Evolutionary conservation across 805 yeast genomes (phyloP), one percentile per base, ranked within the genome.

Genomic region (Ogataea trehaloabstinens): DNA sequence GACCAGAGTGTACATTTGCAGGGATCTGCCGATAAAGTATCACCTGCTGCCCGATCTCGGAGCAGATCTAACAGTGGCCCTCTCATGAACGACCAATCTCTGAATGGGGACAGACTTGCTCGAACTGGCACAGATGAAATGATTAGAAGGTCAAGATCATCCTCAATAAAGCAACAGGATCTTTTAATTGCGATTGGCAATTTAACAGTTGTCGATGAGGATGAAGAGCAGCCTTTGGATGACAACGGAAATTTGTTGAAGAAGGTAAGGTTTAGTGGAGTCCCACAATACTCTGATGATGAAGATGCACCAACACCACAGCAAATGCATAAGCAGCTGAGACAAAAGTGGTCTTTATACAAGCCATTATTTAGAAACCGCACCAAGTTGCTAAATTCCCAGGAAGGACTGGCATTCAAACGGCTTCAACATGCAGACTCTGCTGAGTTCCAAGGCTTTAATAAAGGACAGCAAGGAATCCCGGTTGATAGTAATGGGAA

Each of bases 281-380:
- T 76, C 4, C 67, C 74, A 1, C 73, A 67, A 35, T 76, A 73
- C 40, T 51, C 68, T 2, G 76, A 69, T 24, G 75, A 68, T 5
- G 82, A 76, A 52, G 82, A 76, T 56, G 76, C 75, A 0, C 81
- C 81, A 1, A 63, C 77, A 3, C 61, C 67, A 4, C 55, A 52
- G 35, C 58, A 55, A 31, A 50, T 60, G 42, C 59, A 57, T 35
- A 64, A 64, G 35, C 67, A 63, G 34, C 43, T 63, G 42, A 48
- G 64, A 33, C 64, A 60, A 40, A 60, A 58, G 34, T 61, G 64
- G 58, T 57, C 62, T 6, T 50, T 56, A 2, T 60, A 60, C 24
- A 56, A 56, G 22, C 63, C 65, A 11, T 43, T 45, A 17, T 59
- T 61, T 33, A 45, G 63, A 17, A 60, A 52, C 44, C 48, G 61